phyloP scores from a whole-genome alignment of 2,329 filamentous ascomycete genomes.

The Fusarium piperis region DNA sequence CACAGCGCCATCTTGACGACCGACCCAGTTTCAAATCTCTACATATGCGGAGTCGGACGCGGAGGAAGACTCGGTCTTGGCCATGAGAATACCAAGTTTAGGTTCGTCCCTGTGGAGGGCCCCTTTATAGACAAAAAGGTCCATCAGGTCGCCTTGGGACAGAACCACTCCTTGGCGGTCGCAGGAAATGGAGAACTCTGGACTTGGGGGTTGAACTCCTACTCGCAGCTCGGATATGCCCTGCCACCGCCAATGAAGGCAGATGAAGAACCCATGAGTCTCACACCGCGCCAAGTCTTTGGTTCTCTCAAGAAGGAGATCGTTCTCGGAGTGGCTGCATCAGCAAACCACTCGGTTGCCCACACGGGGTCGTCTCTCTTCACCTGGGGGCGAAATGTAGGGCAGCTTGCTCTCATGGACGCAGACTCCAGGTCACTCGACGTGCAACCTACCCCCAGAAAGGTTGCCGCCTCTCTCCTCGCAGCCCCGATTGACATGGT shows the following conservation, averaged over 20 bases:
- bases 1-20: constrained; percentile 89
- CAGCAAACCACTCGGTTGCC: constrained; percentile 89
- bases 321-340: constrained; percentile 86
- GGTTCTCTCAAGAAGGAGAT: constrained; percentile 88
- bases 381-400: constrained; percentile 95
- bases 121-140: constrained; percentile 80
- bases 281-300: constrained; percentile 86
- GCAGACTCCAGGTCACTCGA: constrained; percentile 93
- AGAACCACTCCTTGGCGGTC: constrained; percentile 89
- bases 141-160: constrained; percentile 81
- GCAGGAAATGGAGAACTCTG: constrained; percentile 89
- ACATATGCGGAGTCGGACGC: constrained; percentile 90
- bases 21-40: constrained; percentile 89
- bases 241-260: constrained; percentile 72
- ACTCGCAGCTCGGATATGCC: constrained; percentile 86
- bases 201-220: constrained; percentile 91
- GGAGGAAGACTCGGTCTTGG: constrained; percentile 90
- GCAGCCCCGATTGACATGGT: constrained; percentile 78
- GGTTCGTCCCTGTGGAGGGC: constrained; percentile 82
- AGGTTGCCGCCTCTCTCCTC: constrained; percentile 82
- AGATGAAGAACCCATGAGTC: constrained; percentile 86
- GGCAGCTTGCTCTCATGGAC: constrained; percentile 92
- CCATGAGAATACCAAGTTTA: constrained; percentile 89
- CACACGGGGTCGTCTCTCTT: constrained; percentile 84
- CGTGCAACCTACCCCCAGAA: constrained; percentile 82